Conservation (phyloP, 2,329 filamentous ascomycete species). For the Tolypocladium paradoxum region DNA sequence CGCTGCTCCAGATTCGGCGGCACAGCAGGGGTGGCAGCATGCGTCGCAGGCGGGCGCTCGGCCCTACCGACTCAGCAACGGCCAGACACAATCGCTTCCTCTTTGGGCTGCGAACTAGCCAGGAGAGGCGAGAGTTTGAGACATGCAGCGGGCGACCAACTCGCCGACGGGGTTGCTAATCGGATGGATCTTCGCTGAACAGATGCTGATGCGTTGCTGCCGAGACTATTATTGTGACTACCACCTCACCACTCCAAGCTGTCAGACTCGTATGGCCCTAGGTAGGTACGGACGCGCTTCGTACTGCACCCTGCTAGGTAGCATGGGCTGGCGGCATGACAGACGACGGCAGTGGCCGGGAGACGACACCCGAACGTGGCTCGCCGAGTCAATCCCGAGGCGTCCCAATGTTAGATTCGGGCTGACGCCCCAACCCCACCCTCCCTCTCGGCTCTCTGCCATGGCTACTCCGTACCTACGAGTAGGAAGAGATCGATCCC, state of each 20-base stretch:
- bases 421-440: not conserved
- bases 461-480: too few relatives aligned
- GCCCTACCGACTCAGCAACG: not conserved
- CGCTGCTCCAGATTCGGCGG: not conserved
- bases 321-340: not conserved
- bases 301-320: not conserved
- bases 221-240: not conserved
- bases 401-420: not conserved
- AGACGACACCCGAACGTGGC: constrained; percentile 7
- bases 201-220: not conserved
- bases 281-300: not conserved
- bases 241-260: not conserved
- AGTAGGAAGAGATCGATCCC: not conserved
- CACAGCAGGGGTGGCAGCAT: not conserved
- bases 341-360: constrained; percentile 1
- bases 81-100: not conserved
- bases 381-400: not conserved
- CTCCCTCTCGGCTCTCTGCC: not conserved
- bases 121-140: not conserved
- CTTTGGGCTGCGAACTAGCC: not conserved
- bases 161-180: not conserved
- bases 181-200: not conserved
- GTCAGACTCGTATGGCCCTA: not conserved
- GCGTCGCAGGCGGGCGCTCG: not conserved
- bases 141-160: not conserved